A percentile compares a stretch with the other conserved stretches of the same genome.
Evolutionary conservation across 208 protist genomes (phyloP).

Genomic region (Trypanosoma rangeli): DNA sequence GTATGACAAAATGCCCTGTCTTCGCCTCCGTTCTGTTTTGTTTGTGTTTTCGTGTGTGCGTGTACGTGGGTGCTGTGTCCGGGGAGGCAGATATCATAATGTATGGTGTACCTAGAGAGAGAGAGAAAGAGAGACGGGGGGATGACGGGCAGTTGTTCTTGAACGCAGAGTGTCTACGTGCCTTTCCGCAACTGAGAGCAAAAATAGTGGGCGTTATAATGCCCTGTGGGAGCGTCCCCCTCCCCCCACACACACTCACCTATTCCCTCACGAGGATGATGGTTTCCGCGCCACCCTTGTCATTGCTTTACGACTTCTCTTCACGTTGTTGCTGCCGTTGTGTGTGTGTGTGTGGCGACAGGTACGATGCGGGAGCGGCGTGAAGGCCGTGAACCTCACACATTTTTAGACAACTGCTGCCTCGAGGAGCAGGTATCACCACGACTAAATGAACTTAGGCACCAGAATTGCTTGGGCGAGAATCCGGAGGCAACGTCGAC

Average conservation of each 20-base stretch:
- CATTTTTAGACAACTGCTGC: conserved; percentile 14
- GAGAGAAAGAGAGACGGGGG: neutral
- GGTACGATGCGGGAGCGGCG: conserved; percentile 5
- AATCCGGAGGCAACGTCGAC: conserved; percentile 8
- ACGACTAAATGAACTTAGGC: conserved; percentile 16
- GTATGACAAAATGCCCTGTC: neutral
- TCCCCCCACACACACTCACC: neutral
- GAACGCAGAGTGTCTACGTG: neutral
- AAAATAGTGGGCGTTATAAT: no score
- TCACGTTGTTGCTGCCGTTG: neutral
- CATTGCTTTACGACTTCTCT: neutral
- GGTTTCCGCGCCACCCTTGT: neutral
- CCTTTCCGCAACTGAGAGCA: no score
- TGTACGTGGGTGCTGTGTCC: neutral
- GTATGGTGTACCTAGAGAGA: neutral
- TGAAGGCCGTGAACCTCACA: conserved; percentile 22
- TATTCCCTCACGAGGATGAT: neutral
- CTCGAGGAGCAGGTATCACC: conserved; percentile 16
- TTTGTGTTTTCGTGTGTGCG: conserved; percentile 7
- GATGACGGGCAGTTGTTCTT: neutral
- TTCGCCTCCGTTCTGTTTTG: conserved; percentile 24
- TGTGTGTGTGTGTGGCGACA: neutral
- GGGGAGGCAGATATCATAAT: neutral
- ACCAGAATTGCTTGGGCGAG: neutral
- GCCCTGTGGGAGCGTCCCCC: neutral